Conservation (phyloP, 2,329 filamentous ascomycete species). For the Diaporthe sp. region DNA sequence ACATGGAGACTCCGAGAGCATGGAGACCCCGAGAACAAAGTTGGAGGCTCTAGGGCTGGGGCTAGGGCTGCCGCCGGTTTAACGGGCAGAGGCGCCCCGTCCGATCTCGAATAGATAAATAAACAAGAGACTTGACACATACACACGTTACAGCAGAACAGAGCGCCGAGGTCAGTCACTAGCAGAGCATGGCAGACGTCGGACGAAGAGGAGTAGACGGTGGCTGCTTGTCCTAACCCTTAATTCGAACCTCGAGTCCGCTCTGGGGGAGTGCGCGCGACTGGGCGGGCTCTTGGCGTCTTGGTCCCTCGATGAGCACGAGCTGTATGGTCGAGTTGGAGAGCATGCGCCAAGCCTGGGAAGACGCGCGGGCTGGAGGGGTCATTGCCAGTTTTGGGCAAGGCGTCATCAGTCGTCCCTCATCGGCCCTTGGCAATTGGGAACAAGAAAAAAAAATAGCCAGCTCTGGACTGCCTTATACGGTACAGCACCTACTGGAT, state of each 20-base stretch:
- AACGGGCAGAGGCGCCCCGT: background rate
- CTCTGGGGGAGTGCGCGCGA: background rate
- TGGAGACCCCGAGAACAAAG: constrained; percentile 17
- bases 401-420: constrained; percentile 9
- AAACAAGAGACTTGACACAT: constrained; percentile 28
- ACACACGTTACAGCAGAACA: constrained; percentile 18
- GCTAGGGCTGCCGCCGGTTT: constrained; percentile 6
- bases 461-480: background rate
- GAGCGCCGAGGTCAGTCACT: background rate
- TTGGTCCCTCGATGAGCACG: background rate
- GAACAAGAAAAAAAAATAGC: background rate
- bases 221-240: constrained; percentile 5
- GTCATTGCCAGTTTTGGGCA: constrained; percentile 3
- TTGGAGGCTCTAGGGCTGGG: background rate
- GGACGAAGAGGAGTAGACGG: background rate
- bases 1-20: constrained; percentile 15
- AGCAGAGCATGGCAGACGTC: background rate
- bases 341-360: background rate
- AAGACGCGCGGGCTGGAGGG: constrained; percentile 20
- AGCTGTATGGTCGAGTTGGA: background rate
- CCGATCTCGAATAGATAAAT: constrained; percentile 21
- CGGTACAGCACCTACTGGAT: background rate
- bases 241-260: background rate
- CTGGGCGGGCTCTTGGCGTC: background rate
- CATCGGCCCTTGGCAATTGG: constrained; percentile 13